Base-by-base conservation (phyloP, 2,329 filamentous ascomycete species). In the Xylariaceae sp. region DNA sequence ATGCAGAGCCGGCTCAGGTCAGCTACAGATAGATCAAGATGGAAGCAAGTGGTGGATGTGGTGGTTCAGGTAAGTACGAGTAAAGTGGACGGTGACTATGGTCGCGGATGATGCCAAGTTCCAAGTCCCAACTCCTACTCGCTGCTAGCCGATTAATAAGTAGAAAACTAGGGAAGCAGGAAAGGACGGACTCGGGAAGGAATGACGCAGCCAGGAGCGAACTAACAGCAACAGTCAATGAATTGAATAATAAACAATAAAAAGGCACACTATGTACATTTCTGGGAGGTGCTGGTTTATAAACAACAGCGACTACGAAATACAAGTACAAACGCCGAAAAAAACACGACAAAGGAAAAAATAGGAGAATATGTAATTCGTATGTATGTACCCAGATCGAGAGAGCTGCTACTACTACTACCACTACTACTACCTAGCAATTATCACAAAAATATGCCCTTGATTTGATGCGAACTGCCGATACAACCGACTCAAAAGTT, bases 1-100 rank as follows among this genome's bases (percentile, higher is more conserved):
- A 50, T 60, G 54, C 37, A 57, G 48, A 60, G 52, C 48, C 30
- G 30, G 11, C 17, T 47, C 15, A 55, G 49, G 41, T 51, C 49
- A n/a, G 49, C 49, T 51, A 34, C n/a, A 18, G 17, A 18, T 18
- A 11, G 41, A 45, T 45, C 11, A n/a, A 30, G 23, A 30, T 30
- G 23, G 41, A 45, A 45, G 10, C 47, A 50, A 18, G 18, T 23
- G 15, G 23, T 50, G 5, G 47, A 9, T 4, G 13, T 13, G 41
- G 41, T 11, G 11, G 41, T 45, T 45, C 23, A 30, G 5, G 23
- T 1, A 30, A 30, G 23, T 30, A 30, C 23, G 23, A 5, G 5
- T 4, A 4, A 30, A 5, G 23, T 30, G 5, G 23, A 30, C 4
- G 23, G 23, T 30, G 23, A 30, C 23, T 30, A 30, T 30, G 23